These are phyloP conservation scores for Magnusiomyces fungicola DNA, from an alignment of 1,139 yeast species.

Conservation along the genomic window DNA sequence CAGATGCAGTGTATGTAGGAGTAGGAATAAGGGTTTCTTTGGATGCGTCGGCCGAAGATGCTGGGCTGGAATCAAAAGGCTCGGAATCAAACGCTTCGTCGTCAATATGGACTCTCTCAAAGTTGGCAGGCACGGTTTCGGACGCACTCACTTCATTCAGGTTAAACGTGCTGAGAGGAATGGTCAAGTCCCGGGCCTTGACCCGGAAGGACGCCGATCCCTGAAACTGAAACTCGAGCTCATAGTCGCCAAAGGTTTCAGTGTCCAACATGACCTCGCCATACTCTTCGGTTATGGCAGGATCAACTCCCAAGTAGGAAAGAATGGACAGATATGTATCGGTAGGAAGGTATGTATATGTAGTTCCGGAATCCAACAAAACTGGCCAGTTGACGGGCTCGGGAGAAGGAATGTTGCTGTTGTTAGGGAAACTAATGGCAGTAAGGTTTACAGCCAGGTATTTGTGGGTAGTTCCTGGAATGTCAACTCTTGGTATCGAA, in stretches of 20 bases:
- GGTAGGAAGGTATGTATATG: slow-evolving; percentile 13
- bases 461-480: background rate
- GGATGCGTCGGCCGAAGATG: background rate
- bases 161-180: background rate
- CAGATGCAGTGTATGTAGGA: background rate
- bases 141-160: background rate
- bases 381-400: background rate
- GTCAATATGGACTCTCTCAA: no score
- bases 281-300: background rate
- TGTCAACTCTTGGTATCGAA: slow-evolving; percentile 23
- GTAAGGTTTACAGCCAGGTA: slow-evolving; percentile 10
- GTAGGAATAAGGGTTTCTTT: background rate
- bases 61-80: background rate
- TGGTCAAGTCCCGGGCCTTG: slow-evolving; percentile 1
- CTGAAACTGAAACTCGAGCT: slow-evolving; percentile 7
- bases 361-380: slow-evolving; percentile 12
- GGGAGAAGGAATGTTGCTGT: slow-evolving; percentile 2
- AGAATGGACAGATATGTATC: slow-evolving; percentile 6
- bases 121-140: no score
- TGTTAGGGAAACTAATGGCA: background rate
- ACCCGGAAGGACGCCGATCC: slow-evolving; percentile 10
- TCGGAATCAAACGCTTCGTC: no score
- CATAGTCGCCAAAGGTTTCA: slow-evolving; percentile 1
- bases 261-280: slow-evolving; percentile 6
- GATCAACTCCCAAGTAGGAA: slow-evolving; percentile 8